Evolutionary conservation across 2,329 filamentous ascomycete genomes (phyloP), one percentile per base, ranked within the genome.

Genomic region (Colletotrichum sp.): DNA sequence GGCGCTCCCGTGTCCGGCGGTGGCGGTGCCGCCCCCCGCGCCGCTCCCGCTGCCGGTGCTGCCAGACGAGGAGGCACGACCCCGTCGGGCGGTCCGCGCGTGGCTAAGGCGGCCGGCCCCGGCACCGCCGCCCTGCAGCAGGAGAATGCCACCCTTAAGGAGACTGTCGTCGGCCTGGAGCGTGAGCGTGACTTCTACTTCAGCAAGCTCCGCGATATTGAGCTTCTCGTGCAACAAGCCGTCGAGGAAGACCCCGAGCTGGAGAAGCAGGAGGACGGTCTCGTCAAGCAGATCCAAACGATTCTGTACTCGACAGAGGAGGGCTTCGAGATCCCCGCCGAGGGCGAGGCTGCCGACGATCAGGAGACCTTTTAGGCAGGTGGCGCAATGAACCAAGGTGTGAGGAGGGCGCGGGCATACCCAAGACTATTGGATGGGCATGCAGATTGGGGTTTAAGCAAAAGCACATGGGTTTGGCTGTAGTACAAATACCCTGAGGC

Each of bases 151-250:
- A 95, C 94, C 32, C 90, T 99, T 80, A 98, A 98, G 90, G 96
- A 99, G 88, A 98, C 95, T 1, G 96, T 99, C n/a, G 90, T 92
- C 15, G 97, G 97, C 2, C 90, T 99, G 57, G 97, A 99, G 90
- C 94, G 97, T 81, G 97, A 99, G 89, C 92, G 97, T 66, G 97
- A 99, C 85, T 99, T 99, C 85, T 99, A 99, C 90, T 99, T 99
- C 87, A 98, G 95, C 90, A 99, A 99, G 90, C 90, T 99, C 79
- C 92, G 97, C 76, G 97, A 99, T 84, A 99, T 99, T 80, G 97
- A 99, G 87, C 89, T 99, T 79, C 88, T 99, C 81, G 92, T 99
- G 71, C 97, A 99, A 88, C 94, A 95, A 82, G 96, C 96, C 13
- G 94, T 98, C 82, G 97, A 99, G 80, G 94, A 95, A 78, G 95